These are phyloP conservation scores for Cadophora sp. DNA, from an alignment of 2,329 filamentous ascomycete genomes.

Conservation along the genomic window DNA sequence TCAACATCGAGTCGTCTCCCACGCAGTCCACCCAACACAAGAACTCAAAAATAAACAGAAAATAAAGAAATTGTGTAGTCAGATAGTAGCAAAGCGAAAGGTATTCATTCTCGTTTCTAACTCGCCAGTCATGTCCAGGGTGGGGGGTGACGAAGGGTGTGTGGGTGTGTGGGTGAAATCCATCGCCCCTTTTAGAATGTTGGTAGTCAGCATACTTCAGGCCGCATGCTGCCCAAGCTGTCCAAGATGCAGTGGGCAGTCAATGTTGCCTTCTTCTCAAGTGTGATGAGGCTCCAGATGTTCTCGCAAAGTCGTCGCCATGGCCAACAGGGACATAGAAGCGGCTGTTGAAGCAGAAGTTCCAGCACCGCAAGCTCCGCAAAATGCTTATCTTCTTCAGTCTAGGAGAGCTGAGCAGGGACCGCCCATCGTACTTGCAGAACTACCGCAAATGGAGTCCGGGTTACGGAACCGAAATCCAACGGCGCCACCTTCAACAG, in stretches of 20 bases:
- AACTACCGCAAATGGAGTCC: conserved; percentile 3
- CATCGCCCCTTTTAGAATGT: conserved; percentile 15
- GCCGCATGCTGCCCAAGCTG: conserved; percentile 2
- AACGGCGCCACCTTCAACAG: not conserved
- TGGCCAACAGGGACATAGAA: not conserved
- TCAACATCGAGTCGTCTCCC: not conserved
- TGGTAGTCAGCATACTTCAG: conserved; percentile 11
- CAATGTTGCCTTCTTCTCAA: not conserved
- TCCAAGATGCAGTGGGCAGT: not conserved
- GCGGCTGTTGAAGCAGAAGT: not conserved
- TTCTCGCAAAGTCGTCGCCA: not conserved
- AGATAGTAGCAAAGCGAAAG: not conserved
- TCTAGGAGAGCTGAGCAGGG: not conserved
- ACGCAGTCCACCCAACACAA: no score
- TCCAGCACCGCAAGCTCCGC: not conserved
- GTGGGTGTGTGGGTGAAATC: conserved; percentile 7
- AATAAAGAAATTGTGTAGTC: not conserved
- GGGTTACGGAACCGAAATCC: not conserved
- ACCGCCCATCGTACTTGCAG: not conserved
- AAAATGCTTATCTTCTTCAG: not conserved
- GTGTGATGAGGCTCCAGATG: not conserved
- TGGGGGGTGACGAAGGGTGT: not conserved
- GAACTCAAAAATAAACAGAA: not conserved
- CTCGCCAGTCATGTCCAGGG: conserved; percentile 6
- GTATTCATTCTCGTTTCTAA: conserved; percentile 7